These are phyloP conservation scores for Fagopyrum tataricum DNA, from an alignment of 148 eudicot genomes.

Conservation along the genomic window DNA sequence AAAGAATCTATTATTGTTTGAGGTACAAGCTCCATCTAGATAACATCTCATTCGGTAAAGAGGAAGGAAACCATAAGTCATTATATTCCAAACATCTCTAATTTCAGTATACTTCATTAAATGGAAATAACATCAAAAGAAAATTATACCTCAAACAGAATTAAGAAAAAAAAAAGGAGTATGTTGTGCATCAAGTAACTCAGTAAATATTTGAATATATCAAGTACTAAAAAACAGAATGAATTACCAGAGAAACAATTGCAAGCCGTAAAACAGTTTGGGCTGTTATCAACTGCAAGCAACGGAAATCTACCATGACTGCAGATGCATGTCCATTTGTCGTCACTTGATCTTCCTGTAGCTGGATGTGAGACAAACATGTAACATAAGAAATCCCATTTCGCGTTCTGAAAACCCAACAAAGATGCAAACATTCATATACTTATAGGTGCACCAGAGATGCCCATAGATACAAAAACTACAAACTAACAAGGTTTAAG, in stretches of 20 bases:
- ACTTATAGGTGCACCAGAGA: not conserved
- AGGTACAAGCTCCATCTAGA: not conserved
- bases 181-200: not conserved
- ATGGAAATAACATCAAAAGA: not conserved
- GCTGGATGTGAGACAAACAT: conserved; percentile 9
- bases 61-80: not conserved
- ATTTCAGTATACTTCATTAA: not conserved
- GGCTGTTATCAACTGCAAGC: conserved; percentile 31
- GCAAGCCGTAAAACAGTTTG: conserved; percentile 71
- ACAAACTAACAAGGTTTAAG: not conserved
- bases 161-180: not conserved
- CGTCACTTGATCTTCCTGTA: conserved; percentile 29
- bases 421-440: not conserved
- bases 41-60: not conserved
- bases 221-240: not conserved
- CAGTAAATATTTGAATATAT: not conserved
- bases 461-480: not conserved
- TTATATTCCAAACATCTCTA: not conserved
- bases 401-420: not conserved
- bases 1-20: not conserved
- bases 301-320: conserved; percentile 43
- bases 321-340: conserved; percentile 64
- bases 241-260: conserved; percentile 70
- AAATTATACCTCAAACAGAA: not conserved
- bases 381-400: not conserved